Evolutionary conservation across 805 yeast genomes (phyloP), one percentile per base, ranked within the genome.

Genomic region (Komagataella kurtzmanii): DNA sequence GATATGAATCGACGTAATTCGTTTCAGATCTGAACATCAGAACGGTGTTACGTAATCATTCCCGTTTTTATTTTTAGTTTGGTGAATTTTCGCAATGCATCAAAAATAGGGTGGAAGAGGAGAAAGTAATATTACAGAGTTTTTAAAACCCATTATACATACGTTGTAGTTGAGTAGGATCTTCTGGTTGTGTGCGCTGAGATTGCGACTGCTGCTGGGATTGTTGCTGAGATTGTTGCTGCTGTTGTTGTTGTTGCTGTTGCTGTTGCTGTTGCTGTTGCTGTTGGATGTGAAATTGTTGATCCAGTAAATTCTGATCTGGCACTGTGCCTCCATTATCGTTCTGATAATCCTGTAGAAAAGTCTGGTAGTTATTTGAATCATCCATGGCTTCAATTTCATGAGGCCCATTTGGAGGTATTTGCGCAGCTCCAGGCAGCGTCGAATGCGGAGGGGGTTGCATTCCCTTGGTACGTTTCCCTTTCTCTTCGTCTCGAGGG

Each of bases 401-500:
- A 14, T 44, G 30, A 30, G 40, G 6, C 14, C 40, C 40, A 8
- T 30, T 30, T 17, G 45, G 24, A 17, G 18, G 43, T 49, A 45
- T 48, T 7, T 21, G 44, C 17, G 44, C 44, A 6, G 40, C 8
- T 17, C 43, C 17, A 10, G 21, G n/a, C 49, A 47, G 12, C 45
- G 40, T 14, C 12, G 50, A 48, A 12, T 49, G 47, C 19, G 49
- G 48, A 17, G 49, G 23, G 43, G 48, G 46, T 14, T 40, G 53
- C 46, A 24, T 47, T 17, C 48, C 40, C 21, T 17, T 54, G 43
- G 40, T 52, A 44, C 55, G 55, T 55, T 75, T 77, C 3, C 78
- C 79, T 65, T 74, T 79, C 60, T 81, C 88, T 61, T 83, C 89
- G 59, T 86, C 95, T 53, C 97, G 73, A 5, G 99, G 98, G 3